phyloP scores from a whole-genome alignment of 2,329 filamentous ascomycete genomes.

The Pyrenophora graminea region DNA sequence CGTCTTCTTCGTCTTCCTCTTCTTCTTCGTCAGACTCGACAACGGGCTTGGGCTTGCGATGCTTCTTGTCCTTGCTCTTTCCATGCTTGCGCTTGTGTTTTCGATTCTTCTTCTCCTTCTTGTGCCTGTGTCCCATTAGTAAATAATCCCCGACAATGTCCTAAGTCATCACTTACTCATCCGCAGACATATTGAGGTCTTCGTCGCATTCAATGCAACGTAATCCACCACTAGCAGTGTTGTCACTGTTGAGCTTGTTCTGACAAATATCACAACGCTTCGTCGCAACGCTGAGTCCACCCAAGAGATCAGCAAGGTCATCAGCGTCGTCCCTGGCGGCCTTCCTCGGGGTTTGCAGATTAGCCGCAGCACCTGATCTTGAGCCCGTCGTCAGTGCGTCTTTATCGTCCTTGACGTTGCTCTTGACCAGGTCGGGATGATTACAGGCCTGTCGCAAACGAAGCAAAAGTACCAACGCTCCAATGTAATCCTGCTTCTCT shows the following conservation, averaged over 20 bases:
- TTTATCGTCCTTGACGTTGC: slow-evolving; percentile 83
- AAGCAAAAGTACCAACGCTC: slow-evolving; percentile 88
- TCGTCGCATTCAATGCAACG: slow-evolving; percentile 75
- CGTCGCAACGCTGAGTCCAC: slow-evolving; percentile 75
- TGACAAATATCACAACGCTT: slow-evolving; percentile 87
- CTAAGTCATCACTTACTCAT: slow-evolving; percentile 40
- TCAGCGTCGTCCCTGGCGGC: slow-evolving; percentile 69
- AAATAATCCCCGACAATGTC: not conserved
- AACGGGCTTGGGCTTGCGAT: slow-evolving; percentile 32
- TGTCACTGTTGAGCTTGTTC: slow-evolving; percentile 63
- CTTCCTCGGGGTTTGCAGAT: slow-evolving; percentile 42
- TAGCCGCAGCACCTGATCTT: slow-evolving; percentile 47
- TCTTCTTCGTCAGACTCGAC: slow-evolving; percentile 36
- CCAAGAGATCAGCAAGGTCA: slow-evolving; percentile 82
- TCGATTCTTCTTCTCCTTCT: slow-evolving; percentile 51
- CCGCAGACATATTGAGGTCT: slow-evolving; percentile 66
- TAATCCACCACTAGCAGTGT: slow-evolving; percentile 57
- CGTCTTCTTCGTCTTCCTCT: slow-evolving; percentile 20
- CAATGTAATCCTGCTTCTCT: slow-evolving; percentile 83
- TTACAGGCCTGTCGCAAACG: slow-evolving; percentile 92
- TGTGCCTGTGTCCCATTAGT: slow-evolving; percentile 41
- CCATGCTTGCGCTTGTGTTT: slow-evolving; percentile 43
- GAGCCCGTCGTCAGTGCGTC: slow-evolving; percentile 74
- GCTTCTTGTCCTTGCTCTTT: slow-evolving; percentile 42
- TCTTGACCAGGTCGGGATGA: slow-evolving; percentile 84